Evolutionary conservation across 352 stramenopile genomes (phyloP).

Genomic region (Pythium guiyangense): DNA sequence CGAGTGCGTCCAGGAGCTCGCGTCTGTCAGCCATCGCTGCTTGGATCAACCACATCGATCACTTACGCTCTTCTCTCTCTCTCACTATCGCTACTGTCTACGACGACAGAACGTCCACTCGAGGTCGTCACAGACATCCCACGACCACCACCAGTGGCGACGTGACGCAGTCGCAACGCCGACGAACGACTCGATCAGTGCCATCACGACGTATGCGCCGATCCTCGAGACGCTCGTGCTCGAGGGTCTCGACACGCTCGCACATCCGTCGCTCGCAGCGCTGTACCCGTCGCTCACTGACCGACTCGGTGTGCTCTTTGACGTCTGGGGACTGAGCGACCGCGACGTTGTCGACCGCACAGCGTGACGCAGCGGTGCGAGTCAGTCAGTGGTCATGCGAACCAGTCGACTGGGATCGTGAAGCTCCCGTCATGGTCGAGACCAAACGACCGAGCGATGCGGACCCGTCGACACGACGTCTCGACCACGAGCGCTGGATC

Average conservation of each 20-base stretch:
- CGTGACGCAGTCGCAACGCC: too few species aligned
- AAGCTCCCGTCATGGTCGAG: conserved; percentile 37
- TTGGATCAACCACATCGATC: too few species aligned
- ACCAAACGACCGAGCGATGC: conserved; percentile 31
- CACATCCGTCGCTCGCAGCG: too few species aligned
- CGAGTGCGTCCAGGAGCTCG: too few species aligned
- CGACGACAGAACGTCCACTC: neutral
- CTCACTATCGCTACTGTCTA: too few species aligned
- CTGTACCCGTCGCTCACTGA: too few species aligned
- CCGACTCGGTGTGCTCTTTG: conserved; percentile 12
- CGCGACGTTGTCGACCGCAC: conserved; percentile 1
- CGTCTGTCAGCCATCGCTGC: too few species aligned
- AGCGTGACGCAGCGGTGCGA: neutral
- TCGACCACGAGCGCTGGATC: neutral
- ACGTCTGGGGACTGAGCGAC: conserved; percentile 21
- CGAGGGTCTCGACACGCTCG: conserved; percentile 17
- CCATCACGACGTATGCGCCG: neutral
- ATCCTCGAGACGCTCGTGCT: conserved; percentile 7
- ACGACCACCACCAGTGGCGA: too few species aligned
- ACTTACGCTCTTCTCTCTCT: too few species aligned
- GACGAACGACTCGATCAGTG: too few species aligned
- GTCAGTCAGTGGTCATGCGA: conserved; percentile 2
- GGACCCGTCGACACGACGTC: too few species aligned
- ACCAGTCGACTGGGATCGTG: conserved; percentile 31
- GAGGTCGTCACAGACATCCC: too few species aligned